These are phyloP conservation scores for Parathielavia hyrcaniae DNA, from an alignment of 495 filamentous ascomycete genomes.

Conservation along the genomic window DNA sequence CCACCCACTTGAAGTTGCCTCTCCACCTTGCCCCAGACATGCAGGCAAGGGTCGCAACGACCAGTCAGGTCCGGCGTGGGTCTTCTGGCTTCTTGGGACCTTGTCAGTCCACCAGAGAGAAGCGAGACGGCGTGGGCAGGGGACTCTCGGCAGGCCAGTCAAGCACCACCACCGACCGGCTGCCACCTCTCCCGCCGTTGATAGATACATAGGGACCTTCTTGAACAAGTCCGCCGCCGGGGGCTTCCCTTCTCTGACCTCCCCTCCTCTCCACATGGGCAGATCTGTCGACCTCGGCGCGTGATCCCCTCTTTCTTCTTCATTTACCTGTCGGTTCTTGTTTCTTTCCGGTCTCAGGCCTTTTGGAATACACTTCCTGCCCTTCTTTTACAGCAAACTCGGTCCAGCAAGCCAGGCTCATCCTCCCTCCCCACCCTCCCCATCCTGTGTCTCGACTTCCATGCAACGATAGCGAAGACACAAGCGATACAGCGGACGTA, in stretches of 20 bases:
- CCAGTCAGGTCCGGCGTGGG: constrained; percentile 23
- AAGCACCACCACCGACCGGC: constrained; percentile 28
- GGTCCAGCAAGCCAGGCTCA: constrained; percentile 14
- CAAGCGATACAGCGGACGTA: background rate
- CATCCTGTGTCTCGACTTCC: constrained; percentile 19
- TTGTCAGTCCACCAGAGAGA: constrained; percentile 38
- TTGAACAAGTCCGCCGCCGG: constrained; percentile 45
- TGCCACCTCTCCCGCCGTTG: constrained; percentile 21
- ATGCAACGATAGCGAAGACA: constrained; percentile 19
- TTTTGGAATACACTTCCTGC: constrained; percentile 42
- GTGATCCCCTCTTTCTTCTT: constrained; percentile 46
- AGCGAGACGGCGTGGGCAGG: constrained; percentile 36
- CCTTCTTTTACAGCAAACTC: constrained; percentile 40
- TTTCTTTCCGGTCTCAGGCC: constrained; percentile 43
- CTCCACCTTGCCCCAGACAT: constrained; percentile 45
- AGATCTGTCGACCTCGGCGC: constrained; percentile 44
- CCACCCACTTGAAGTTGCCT: constrained; percentile 46
- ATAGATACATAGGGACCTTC: constrained; percentile 8
- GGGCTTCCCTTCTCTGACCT: constrained; percentile 42
- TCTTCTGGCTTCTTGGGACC: constrained; percentile 33
- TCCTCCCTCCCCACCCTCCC: constrained; percentile 3
- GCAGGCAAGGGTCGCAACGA: constrained; percentile 31
- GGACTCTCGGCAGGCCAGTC: constrained; percentile 22
- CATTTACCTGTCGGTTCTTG: constrained; percentile 46
- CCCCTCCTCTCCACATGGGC: constrained; percentile 41